These are phyloP conservation scores for Inga oerstediana DNA, from an alignment of 306 rosid species.

Conservation along the genomic window DNA sequence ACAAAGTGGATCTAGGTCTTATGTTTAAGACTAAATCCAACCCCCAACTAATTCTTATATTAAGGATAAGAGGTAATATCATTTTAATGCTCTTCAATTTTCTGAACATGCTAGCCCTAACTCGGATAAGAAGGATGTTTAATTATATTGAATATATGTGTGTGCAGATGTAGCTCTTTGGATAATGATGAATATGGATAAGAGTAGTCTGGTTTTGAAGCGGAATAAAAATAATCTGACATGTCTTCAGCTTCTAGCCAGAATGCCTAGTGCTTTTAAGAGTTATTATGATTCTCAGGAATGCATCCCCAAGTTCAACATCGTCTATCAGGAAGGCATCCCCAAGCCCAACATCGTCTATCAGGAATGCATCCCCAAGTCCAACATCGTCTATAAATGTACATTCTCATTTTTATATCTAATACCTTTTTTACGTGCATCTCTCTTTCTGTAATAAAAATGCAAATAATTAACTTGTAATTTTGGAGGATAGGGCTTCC, in stretches of 20 bases:
- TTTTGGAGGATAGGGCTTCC: constrained; percentile 3
- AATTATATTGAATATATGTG: background rate
- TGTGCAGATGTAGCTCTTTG: constrained; percentile 33
- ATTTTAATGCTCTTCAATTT: no score
- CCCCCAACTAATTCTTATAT: no score
- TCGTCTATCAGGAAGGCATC: no score
- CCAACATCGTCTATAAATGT: background rate
- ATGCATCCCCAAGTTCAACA: background rate
- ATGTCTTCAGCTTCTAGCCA: constrained; percentile 23
- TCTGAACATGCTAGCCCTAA: no score
- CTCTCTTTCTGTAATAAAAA: no score
- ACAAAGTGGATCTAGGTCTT: no score
- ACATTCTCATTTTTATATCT: background rate
- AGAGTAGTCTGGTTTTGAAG: background rate
- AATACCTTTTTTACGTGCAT: background rate
- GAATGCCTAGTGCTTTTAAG: constrained; percentile 29
- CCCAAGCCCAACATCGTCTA: no score
- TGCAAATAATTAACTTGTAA: background rate
- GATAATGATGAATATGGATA: background rate
- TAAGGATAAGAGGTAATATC: no score
- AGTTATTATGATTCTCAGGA: background rate
- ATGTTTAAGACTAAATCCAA: no score
- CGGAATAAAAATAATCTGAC: background rate
- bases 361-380: no score
- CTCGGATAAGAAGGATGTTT: no score